Evolutionary conservation across 495 filamentous ascomycete species (phyloP).

Genomic region (Penicillium tannophilum): DNA sequence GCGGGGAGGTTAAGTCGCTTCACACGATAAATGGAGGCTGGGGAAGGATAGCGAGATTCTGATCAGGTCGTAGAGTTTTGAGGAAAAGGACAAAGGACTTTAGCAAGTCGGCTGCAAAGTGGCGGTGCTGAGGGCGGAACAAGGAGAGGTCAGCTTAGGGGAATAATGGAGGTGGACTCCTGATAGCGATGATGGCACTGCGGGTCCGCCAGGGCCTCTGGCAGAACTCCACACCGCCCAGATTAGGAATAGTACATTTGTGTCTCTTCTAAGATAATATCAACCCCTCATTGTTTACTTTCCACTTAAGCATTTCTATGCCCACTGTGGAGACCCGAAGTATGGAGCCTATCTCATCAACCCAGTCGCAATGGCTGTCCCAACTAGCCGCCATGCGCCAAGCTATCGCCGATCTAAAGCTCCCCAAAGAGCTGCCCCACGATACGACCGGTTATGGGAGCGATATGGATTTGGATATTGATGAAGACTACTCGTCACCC

Average conservation of each 20-base stretch:
- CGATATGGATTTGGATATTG: conserved; percentile 60
- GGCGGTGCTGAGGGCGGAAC: not conserved
- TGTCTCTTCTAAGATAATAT: not conserved
- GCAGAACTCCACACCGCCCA: conserved; percentile 18
- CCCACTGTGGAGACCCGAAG: not conserved
- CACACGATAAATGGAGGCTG: not conserved
- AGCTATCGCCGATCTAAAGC: conserved; percentile 69
- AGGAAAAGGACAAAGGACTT: conserved; percentile 3
- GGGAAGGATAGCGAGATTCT: not conserved
- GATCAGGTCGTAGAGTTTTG: not conserved
- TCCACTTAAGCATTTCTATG: not conserved
- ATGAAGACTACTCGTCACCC: conserved; percentile 62
- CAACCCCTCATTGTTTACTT: not conserved
- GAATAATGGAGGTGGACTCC: conserved; percentile 16
- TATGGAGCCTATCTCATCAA: conserved; percentile 38
- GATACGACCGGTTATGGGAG: conserved; percentile 51
- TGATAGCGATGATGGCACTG: conserved; percentile 24
- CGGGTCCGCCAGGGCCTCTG: conserved; percentile 19
- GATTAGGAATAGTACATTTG: not conserved
- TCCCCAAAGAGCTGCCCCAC: conserved; percentile 48
- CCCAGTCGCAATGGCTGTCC: conserved; percentile 69
- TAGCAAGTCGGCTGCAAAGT: not conserved
- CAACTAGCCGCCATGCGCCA: conserved; percentile 72
- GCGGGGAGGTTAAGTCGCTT: conserved; percentile 23
- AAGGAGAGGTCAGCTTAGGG: conserved; percentile 4